Evolutionary conservation across 1,139 yeast species (phyloP), one percentile per base, ranked within the genome.

Genomic region (Nakaseomyces kungkrabaensis): DNA sequence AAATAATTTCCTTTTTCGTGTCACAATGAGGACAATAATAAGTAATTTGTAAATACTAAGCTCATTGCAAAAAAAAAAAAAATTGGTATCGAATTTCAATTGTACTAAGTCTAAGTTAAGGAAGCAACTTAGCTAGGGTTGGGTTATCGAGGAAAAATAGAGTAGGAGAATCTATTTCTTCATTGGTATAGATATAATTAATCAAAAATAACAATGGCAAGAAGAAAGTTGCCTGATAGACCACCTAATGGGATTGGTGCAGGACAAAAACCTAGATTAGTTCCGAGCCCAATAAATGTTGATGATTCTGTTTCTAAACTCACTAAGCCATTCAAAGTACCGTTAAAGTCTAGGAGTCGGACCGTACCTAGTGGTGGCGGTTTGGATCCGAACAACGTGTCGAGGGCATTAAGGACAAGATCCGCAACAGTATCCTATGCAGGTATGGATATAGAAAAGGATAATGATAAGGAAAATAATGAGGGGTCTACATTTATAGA

Each of bases 281-380:
- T 61, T 5, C 69, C 69, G 8, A 54, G 59, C 32, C 58, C 60
- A 8, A 46, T 66, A 6, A 61, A 68, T 47, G 50, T 57, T 3
- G 54, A 61, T 31, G 53, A 52, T 1, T 57, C 71, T 3, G 49
- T 58, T 2, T 58, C 51, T 4, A 61, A 63, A 1, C 59, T 76
- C n/a, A 57, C 72, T 2, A 73, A 68, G 53, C 81, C 81, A 0
- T 77, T 76, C 61, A 72, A 65, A 52, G 63, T 74, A 1, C 79
- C 79, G 1, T 64, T 72, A 47, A 66, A 63, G 47, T 54, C 54
- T 1, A 50, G 65, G 45, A 42, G 60, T 46, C 58, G 63, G 41
- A 26, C 52, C 7, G 56, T 58, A 4, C 45, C 44, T 10, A 46
- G 51, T 1, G 59, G 59, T 0, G 56, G 57, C 47, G 45, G 56